Percentiles rank a stretch among this genome's conserved stretches.
These are phyloP conservation scores for Triticum urartu DNA, from an alignment of 176 grass and related monocot genomes.

Conservation along the genomic window DNA sequence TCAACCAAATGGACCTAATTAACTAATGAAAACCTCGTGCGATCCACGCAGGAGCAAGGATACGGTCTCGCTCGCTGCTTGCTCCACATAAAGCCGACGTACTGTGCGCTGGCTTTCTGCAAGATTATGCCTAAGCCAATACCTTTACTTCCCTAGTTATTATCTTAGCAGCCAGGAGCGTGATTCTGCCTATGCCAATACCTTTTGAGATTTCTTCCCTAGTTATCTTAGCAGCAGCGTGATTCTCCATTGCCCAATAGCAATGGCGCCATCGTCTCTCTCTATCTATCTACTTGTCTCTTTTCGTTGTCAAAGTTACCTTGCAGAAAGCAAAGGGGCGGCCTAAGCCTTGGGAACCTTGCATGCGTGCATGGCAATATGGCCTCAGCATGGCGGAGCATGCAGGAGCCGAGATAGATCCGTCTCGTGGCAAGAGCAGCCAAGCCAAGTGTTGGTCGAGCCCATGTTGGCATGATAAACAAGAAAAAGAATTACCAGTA, in stretches of 20 bases:
- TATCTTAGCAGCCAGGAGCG: too few relatives aligned
- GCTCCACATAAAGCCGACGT: slow-evolving; percentile 24
- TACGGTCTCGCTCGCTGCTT: neutral
- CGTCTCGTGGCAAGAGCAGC: too few relatives aligned
- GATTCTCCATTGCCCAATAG: neutral
- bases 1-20: neutral
- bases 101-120: slow-evolving; percentile 30
- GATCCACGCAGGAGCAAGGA: slow-evolving; percentile 28
- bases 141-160: neutral
- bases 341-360: neutral
- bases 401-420: neutral
- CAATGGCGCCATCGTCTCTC: neutral
- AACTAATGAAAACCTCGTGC: neutral
- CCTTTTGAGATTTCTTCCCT: too few relatives aligned
- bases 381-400: neutral
- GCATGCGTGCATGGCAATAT: neutral
- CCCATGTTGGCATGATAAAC: too few relatives aligned
- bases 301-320: neutral
- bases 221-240: too few relatives aligned
- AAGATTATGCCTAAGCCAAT: slow-evolving; percentile 41
- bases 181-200: neutral
- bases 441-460: neutral
- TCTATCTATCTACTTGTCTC: neutral
- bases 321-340: neutral
- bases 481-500: too few relatives aligned